Percentiles rank a stretch among this genome's conserved stretches.
phyloP scores from a whole-genome alignment of 2,329 filamentous ascomycete species.

The Colletotrichum sp. region DNA sequence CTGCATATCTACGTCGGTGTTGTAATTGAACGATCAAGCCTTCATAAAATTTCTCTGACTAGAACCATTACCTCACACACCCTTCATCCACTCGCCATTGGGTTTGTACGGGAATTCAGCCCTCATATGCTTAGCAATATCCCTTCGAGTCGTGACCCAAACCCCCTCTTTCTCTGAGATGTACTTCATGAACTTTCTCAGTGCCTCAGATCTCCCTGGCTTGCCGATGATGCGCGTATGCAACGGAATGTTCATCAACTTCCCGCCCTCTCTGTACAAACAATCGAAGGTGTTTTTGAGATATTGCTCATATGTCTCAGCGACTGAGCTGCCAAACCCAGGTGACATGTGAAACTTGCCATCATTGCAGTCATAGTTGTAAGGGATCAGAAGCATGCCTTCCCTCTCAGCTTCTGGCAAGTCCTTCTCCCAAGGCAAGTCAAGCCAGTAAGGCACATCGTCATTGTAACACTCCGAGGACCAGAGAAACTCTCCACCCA shows the following conservation, averaged over 20 bases:
- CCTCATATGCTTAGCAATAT: conserved; percentile 46
- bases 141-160: conserved; percentile 46
- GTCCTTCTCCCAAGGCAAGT: conserved; percentile 30
- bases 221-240: conserved; percentile 45
- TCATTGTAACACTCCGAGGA: conserved; percentile 33
- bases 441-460: conserved; percentile 32
- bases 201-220: conserved; percentile 39
- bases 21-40: background rate
- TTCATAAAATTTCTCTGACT: background rate
- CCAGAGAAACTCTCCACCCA: conserved; percentile 29
- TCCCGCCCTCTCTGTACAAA: conserved; percentile 43
- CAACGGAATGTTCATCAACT: conserved; percentile 47
- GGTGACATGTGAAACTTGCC: conserved; percentile 49
- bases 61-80: background rate
- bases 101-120: conserved; percentile 17
- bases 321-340: conserved; percentile 42
- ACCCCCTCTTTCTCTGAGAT: conserved; percentile 41
- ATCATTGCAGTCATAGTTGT: conserved; percentile 44
- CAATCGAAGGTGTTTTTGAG: conserved; percentile 45
- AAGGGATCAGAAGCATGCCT: conserved; percentile 41
- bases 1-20: background rate
- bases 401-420: conserved; percentile 34
- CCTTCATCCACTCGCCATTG: conserved; percentile 22
- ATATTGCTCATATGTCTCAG: conserved; percentile 41
- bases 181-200: conserved; percentile 44